phyloP scores from a whole-genome alignment of 202 grass and related monocot genomes.

The Sporobolus alterniflorus region DNA sequence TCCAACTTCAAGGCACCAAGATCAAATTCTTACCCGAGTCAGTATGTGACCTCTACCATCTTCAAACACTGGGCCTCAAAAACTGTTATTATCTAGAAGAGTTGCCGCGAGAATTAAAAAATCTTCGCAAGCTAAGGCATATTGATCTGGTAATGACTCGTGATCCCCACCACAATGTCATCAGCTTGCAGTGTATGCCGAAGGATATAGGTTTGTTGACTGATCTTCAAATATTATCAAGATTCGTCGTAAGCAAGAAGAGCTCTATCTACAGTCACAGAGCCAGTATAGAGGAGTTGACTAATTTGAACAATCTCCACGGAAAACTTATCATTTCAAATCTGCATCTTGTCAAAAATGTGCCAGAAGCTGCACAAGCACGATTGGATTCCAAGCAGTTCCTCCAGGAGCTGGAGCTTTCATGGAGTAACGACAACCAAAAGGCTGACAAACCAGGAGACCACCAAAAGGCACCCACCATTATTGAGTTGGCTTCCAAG shows the following conservation, averaged over 20 bases:
- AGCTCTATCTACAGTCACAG: not conserved
- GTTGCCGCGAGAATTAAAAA: constrained; percentile 28
- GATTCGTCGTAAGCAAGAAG: constrained; percentile 32
- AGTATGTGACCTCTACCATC: constrained; percentile 38
- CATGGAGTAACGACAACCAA: constrained; percentile 4
- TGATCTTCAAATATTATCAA: constrained; percentile 47
- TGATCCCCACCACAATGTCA: not conserved
- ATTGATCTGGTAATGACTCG: constrained; percentile 36
- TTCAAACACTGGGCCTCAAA: constrained; percentile 54
- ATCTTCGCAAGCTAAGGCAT: constrained; percentile 41
- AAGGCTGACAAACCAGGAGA: not conserved
- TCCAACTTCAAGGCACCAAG: constrained; percentile 46
- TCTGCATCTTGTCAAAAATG: constrained; percentile 42
- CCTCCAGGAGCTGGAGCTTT: constrained; percentile 43
- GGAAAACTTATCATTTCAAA: constrained; percentile 50
- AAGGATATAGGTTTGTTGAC: constrained; percentile 33
- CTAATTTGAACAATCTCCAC: constrained; percentile 21
- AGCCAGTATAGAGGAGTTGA: constrained; percentile 41
- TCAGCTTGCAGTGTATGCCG: constrained; percentile 43
- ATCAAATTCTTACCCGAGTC: constrained; percentile 36
- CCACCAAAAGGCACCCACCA: constrained; percentile 29
- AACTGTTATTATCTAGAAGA: constrained; percentile 48
- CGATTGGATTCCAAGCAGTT: constrained; percentile 28
- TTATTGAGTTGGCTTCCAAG: constrained; percentile 19
- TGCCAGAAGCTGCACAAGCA: constrained; percentile 37